Evolutionary conservation across 129 eudicot genomes (phyloP), one percentile per base, ranked within the genome.

Genomic region (Ambrosia artemisiifolia): DNA sequence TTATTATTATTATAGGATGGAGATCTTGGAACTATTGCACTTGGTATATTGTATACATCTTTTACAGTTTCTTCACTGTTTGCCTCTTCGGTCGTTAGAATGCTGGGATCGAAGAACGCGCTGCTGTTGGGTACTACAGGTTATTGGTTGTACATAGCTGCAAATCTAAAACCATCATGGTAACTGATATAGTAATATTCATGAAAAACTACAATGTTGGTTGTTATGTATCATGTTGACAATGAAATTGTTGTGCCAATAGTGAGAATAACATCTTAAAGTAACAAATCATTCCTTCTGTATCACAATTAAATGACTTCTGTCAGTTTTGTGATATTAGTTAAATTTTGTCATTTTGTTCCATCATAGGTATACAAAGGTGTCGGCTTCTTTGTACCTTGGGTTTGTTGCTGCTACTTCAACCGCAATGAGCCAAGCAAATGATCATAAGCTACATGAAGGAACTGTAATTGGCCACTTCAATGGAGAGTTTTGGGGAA

Each of bases 71-170:
- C n/a, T 78, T 85, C 98, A 8, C 30, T 89, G 69, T 18, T 87
- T 78, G 94, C 96, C 44, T 92, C 98, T 0, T 64, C 78, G 47
- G 89, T 89, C 76, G 98, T 92, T 73, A 82, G 73, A 80, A 71
- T 59, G 70, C 80, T 92, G 55, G 98, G 98, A 55, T 79, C 98
- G 4, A 92, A 89, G 85, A 84, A 82, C 57, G 83, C n/a, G n/a
- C n/a, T n/a, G n/a, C n/a, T n/a, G n/a, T n/a, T n/a, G n/a, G n/a
- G n/a, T n/a, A n/a, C n/a, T 46, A 81, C 91, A 67, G 98, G 98
- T 19, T 92, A 92, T 81, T 92, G 96, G 98, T 70, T 92, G 65
- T 92, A 86, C 75, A 85, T 87, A 18, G 96, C 95, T 57, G 96
- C 98, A 16, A 92, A 92, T 89, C 74, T 92, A 78, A 79, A 50